Percentiles rank a stretch among this genome's conserved stretches.
Evolutionary conservation across 495 filamentous ascomycete genomes (phyloP).

Genomic region (Penicillium angulare): DNA sequence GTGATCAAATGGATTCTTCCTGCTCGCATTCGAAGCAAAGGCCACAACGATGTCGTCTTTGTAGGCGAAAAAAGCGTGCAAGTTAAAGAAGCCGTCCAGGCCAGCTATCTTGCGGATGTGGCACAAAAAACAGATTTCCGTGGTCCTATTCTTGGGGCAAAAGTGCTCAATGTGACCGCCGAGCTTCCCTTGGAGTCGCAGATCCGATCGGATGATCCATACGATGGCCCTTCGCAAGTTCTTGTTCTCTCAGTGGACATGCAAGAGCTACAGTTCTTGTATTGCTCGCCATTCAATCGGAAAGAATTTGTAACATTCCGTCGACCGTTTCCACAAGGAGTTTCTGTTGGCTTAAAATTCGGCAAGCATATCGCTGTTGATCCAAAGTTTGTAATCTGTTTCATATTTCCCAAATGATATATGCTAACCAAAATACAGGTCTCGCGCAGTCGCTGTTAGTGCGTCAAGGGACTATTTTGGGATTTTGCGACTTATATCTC

Average conservation of each 20-base stretch:
- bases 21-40: constrained; percentile 64
- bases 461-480: constrained; percentile 57
- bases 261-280: constrained; percentile 71
- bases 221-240: constrained; percentile 66
- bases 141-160: constrained; percentile 52
- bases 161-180: constrained; percentile 37
- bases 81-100: constrained; percentile 60
- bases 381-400: constrained; percentile 52
- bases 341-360: constrained; percentile 54
- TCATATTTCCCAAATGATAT: background rate
- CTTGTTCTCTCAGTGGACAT: constrained; percentile 69
- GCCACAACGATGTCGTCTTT: constrained; percentile 86
- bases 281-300: constrained; percentile 43
- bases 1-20: constrained; percentile 77
- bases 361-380: constrained; percentile 83
- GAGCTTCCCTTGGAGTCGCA: constrained; percentile 33
- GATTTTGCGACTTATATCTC: constrained; percentile 48
- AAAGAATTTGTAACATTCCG: constrained; percentile 60
- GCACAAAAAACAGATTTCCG: constrained; percentile 72
- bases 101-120: constrained; percentile 67
- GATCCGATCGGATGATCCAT: constrained; percentile 16
- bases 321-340: constrained; percentile 55
- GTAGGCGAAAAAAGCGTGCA: constrained; percentile 66
- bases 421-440: constrained; percentile 38
- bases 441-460: constrained; percentile 63